Evolutionary conservation across 1,284 basidiomycete genomes (phyloP).

Genomic region (Trametes versicolor): DNA sequence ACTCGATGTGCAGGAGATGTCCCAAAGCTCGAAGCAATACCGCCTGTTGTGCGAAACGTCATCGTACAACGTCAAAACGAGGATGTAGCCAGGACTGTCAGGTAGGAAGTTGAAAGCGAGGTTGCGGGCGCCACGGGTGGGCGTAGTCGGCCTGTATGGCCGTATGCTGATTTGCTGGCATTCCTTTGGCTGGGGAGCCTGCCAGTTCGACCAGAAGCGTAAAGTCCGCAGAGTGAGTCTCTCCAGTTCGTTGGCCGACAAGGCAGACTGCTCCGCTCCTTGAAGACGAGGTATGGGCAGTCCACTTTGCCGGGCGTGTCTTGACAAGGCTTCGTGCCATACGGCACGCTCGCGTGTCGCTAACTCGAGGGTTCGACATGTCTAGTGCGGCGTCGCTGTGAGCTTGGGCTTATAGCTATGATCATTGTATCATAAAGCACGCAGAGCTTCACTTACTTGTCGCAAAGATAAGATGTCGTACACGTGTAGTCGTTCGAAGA

Average conservation of each 20-base stretch:
- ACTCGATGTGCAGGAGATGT: slow-evolving; percentile 36
- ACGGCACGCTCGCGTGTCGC: slow-evolving; percentile 57
- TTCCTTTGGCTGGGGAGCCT: slow-evolving; percentile 48
- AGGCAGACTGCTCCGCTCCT: slow-evolving; percentile 40
- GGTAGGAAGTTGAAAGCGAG: slow-evolving; percentile 59
- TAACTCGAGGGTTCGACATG: slow-evolving; percentile 53
- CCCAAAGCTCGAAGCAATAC: slow-evolving; percentile 65
- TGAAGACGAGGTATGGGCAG: slow-evolving; percentile 57
- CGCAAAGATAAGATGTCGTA: slow-evolving; percentile 30
- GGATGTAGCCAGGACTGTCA: slow-evolving; percentile 48
- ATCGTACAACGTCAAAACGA: slow-evolving; percentile 52
- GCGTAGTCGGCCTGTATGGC: slow-evolving; percentile 29
- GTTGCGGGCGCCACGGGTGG: slow-evolving; percentile 41
- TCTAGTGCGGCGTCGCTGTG: slow-evolving; percentile 46
- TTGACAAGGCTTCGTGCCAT: slow-evolving; percentile 58
- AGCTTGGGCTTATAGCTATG: not conserved
- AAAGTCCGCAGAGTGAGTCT: slow-evolving; percentile 49
- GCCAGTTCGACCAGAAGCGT: slow-evolving; percentile 58
- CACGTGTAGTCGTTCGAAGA: slow-evolving; percentile 26
- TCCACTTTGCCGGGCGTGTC: slow-evolving; percentile 51
- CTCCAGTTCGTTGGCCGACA: slow-evolving; percentile 57
- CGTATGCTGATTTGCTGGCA: slow-evolving; percentile 43
- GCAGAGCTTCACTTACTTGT: slow-evolving; percentile 10
- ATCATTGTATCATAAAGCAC: not conserved
- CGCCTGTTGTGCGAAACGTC: slow-evolving; percentile 29